phyloP scores from a whole-genome alignment of 2,329 filamentous ascomycete genomes.

The Aspergillus terreus region DNA sequence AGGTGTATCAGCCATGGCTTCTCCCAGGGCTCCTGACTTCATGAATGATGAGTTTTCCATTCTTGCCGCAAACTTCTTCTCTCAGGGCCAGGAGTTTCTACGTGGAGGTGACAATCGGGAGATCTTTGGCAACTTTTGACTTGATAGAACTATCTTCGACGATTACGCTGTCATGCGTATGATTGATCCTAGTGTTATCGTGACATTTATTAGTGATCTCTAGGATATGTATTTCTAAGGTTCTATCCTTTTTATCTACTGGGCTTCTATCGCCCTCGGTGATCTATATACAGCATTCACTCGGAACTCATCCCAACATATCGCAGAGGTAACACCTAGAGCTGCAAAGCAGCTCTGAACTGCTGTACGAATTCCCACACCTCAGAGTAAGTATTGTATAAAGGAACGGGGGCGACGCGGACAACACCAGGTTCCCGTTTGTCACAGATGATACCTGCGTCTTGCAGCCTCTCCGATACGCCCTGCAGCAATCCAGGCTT shows the following conservation, averaged over 20 bases:
- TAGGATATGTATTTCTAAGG: too few relatives aligned
- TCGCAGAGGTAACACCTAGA: neutral
- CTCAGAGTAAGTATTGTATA: slow-evolving; percentile 78
- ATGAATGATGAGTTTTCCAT: slow-evolving; percentile 45
- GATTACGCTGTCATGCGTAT: neutral
- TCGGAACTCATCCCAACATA: too few relatives aligned
- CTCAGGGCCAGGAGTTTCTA: slow-evolving; percentile 43
- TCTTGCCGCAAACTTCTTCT: slow-evolving; percentile 47
- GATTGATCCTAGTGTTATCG: neutral
- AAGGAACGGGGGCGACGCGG: slow-evolving; percentile 72
- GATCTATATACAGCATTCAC: neutral
- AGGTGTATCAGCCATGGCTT: slow-evolving; percentile 14
- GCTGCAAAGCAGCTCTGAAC: slow-evolving; percentile 28
- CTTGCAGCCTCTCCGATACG: slow-evolving; percentile 61
- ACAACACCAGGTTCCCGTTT: slow-evolving; percentile 82
- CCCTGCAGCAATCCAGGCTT: slow-evolving; percentile 65
- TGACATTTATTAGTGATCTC: neutral
- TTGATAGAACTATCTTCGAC: neutral
- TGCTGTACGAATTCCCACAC: slow-evolving; percentile 54
- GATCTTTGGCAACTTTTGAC: slow-evolving; percentile 29
- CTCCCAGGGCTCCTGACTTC: slow-evolving; percentile 22
- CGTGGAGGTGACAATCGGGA: slow-evolving; percentile 37
- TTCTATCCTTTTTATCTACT: too few relatives aligned
- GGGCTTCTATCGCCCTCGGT: neutral
- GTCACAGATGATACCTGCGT: slow-evolving; percentile 72